Base-by-base conservation (phyloP, 2,329 filamentous ascomycete genomes). In the Phialophora chinensis region DNA sequence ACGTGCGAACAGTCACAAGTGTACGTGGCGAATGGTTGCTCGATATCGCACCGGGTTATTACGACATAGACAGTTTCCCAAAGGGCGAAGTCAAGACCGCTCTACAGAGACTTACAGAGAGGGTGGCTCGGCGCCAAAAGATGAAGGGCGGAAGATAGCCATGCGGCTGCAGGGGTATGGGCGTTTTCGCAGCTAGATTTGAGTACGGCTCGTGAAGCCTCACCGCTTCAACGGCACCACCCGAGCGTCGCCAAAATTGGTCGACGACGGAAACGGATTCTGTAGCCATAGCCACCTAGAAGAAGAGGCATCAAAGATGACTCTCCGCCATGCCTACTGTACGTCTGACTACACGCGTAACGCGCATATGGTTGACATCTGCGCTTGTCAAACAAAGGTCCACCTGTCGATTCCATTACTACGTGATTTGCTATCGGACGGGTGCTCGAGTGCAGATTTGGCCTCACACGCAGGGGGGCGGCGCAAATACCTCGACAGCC, bases 11-110 rank as follows among this genome's bases (percentile, higher is more conserved):
- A 0, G 92, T 97, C 56, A 98, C 93, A 12, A 89, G 91, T 33
- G 90, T 99, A 63, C 91, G 91, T 77, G 91, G 94, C 0, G 95
- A 99, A 79, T 99, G 95, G 95, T 82, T 99, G 68, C 77, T 98
- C 79, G 95, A 99, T 79, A 96, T 98, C 71, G 93, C 95, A 4
- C 93, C 93, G 2, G 87, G 85, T 20, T 99, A 99, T 80, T 99
- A 97, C 79, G 92, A 99, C 74, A 79, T 97, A 11, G 85, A 88
- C 1, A 85, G 86, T 0, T 97, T 98, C 79, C 88, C 79, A 53
- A 92, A 96, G 77, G 92, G 93, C 61, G 93, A 97, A 67, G 89
- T 97, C 72, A 93, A 91, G 81, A 88, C 86, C 79, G 83, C 85
- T 2, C 76, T 89, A 63, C 79, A 84, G 72, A 81, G 85, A 59